These are phyloP conservation scores for Lasiosphaeria hispida DNA, from an alignment of 495 filamentous ascomycete genomes.

Conservation along the genomic window DNA sequence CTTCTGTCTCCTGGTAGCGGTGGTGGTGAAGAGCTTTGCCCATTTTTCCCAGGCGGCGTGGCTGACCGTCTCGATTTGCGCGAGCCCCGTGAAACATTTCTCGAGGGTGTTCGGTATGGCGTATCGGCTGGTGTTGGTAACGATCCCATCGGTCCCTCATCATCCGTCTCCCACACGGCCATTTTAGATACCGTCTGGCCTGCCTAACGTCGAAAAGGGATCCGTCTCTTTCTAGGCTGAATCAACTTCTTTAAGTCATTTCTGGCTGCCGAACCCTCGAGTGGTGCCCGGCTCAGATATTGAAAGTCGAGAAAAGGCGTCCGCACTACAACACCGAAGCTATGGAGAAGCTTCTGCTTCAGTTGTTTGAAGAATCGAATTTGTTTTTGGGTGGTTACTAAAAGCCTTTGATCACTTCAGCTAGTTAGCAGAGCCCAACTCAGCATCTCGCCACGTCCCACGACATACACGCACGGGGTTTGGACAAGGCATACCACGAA, in stretches of 20 bases:
- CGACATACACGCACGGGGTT: not conserved
- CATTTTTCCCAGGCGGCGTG: conserved; percentile 56
- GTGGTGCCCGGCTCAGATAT: not conserved
- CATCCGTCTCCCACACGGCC: conserved; percentile 55
- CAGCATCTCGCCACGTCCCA: too few relatives aligned
- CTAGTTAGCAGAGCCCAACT: too few relatives aligned
- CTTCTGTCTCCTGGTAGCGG: conserved; percentile 52
- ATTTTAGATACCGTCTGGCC: conserved; percentile 25
- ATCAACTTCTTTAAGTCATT: conserved; percentile 20
- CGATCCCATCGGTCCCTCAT: conserved; percentile 49
- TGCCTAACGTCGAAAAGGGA: not conserved
- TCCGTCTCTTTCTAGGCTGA: conserved; percentile 13
- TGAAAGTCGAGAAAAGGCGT: not conserved
- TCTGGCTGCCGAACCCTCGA: conserved; percentile 6
- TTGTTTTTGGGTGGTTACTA: not conserved
- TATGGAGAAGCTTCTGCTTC: too few relatives aligned
- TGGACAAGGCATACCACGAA: not conserved
- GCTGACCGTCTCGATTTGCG: conserved; percentile 50
- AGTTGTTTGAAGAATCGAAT: not conserved
- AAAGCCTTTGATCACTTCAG: too few relatives aligned
- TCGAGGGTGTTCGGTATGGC: conserved; percentile 61
- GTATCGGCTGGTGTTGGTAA: conserved; percentile 68
- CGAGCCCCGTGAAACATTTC: conserved; percentile 56
- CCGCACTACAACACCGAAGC: too few relatives aligned
- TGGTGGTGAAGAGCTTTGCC: conserved; percentile 60